Conservation (phyloP, 495 filamentous ascomycete species). For the Xylaria scruposa region DNA sequence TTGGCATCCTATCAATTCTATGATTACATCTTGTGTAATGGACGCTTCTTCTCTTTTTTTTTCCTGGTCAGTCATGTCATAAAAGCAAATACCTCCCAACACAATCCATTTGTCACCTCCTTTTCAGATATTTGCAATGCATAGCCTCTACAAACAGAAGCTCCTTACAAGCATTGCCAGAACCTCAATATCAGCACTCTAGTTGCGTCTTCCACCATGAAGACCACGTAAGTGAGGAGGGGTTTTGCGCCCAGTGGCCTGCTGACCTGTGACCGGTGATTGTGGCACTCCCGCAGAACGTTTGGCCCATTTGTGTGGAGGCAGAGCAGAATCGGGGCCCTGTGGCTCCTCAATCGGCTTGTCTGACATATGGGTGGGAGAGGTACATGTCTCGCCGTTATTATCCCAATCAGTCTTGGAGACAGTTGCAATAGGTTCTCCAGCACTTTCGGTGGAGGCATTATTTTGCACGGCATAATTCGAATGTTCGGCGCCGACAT, state of each 20-base stretch:
- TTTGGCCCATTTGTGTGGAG: slow-evolving; percentile 2
- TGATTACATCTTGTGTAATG: background rate
- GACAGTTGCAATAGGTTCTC: no score
- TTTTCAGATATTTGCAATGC: background rate
- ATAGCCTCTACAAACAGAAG: background rate
- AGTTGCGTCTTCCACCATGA: background rate
- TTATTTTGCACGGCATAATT: background rate
- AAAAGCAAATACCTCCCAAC: background rate
- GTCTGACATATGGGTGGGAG: background rate
- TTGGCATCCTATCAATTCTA: background rate
- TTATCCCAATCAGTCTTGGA: background rate
- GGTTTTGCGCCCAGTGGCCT: background rate
- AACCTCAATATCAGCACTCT: background rate
- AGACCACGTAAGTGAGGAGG: slow-evolving; percentile 14
- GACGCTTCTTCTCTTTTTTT: background rate
- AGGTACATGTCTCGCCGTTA: background rate
- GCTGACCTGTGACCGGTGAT: background rate
- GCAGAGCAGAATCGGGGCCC: background rate
- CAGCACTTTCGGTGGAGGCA: background rate
- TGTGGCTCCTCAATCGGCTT: background rate
- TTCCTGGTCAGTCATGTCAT: background rate
- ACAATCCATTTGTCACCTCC: background rate
- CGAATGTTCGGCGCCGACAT: background rate
- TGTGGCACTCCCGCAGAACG: background rate
- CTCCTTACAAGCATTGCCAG: background rate